These are phyloP conservation scores for Lolium rigidum DNA, from an alignment of 176 grass and related monocot species.

Conservation along the genomic window DNA sequence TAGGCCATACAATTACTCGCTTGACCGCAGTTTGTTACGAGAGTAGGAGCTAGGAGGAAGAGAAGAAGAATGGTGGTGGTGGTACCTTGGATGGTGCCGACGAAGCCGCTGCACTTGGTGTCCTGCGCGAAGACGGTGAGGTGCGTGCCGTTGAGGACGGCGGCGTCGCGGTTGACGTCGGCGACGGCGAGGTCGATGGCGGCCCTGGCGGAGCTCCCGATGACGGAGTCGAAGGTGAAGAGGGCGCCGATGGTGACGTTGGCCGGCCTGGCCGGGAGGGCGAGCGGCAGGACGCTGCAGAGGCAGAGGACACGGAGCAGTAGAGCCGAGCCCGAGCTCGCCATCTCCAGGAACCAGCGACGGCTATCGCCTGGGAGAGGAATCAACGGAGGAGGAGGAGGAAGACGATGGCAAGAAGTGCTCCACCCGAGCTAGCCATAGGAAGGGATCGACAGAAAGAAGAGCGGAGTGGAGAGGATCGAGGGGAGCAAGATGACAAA, in stretches of 20 bases:
- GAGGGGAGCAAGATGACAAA: conserved; percentile 8
- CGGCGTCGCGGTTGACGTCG: conserved; percentile 70
- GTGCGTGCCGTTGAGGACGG: conserved; percentile 58
- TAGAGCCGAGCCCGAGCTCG: too few relatives aligned
- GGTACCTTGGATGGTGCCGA: conserved; percentile 83
- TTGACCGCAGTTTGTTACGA: too few relatives aligned
- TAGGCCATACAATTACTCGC: background rate
- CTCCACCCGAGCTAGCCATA: conserved; percentile 16
- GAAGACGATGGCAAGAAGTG: background rate
- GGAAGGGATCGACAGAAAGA: background rate
- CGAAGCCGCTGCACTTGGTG: conserved; percentile 87
- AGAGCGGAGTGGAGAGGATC: background rate
- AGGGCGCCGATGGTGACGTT: conserved; percentile 77
- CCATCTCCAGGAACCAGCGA: background rate
- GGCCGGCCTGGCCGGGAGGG: conserved; percentile 30
- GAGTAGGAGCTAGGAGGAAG: background rate
- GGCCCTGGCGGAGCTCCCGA: conserved; percentile 63
- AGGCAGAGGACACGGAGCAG: conserved; percentile 40
- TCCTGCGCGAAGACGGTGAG: conserved; percentile 64
- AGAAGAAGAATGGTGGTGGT: background rate
- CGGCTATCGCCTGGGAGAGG: background rate
- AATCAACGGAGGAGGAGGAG: background rate
- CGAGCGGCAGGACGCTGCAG: background rate
- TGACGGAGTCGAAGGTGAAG: conserved; percentile 81
- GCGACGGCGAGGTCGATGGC: conserved; percentile 79